These are phyloP conservation scores for Nidula microcarpa DNA, from an alignment of 768 basidiomycete genomes.

Conservation along the genomic window DNA sequence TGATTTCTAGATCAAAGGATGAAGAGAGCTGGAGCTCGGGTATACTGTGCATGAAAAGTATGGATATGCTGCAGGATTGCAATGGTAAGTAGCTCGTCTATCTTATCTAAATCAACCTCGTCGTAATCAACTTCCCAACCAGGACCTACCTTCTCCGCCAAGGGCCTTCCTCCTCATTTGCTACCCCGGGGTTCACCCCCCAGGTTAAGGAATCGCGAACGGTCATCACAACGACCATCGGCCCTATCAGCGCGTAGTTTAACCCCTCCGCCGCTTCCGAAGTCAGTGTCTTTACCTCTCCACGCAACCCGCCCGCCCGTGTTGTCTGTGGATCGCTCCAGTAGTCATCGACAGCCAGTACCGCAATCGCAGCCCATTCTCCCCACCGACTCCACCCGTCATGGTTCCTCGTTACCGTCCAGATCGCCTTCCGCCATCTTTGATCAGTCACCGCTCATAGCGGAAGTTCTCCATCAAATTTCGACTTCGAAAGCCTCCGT, in stretches of 20 bases:
- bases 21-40: conserved; percentile 77
- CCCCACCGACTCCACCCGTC: conserved; percentile 21
- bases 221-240: conserved; percentile 38
- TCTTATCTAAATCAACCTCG: conserved; percentile 1
- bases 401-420: conserved; percentile 25
- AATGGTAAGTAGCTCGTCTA: conserved; percentile 43
- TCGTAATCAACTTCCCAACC: conserved; percentile 7
- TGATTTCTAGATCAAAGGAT: conserved; percentile 58
- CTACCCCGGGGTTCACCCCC: conserved; percentile 49
- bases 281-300: conserved; percentile 75
- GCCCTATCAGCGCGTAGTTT: conserved; percentile 49
- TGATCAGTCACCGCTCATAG: conserved; percentile 68
- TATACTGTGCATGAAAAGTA: conserved; percentile 69
- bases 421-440: conserved; percentile 40
- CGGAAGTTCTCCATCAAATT: conserved; percentile 76
- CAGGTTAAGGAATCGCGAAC: conserved; percentile 54
- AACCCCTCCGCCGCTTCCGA: conserved; percentile 82
- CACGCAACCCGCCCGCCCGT: conserved; percentile 53
- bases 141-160: conserved; percentile 52
- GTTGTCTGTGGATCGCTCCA: conserved; percentile 23
- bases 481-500: conserved; percentile 56
- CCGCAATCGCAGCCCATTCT: conserved; percentile 22
- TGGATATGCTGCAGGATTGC: conserved; percentile 67
- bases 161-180: conserved; percentile 39
- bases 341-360: conserved; percentile 20